Conservation (phyloP, 352 stramenopile genomes). For the Elongisporangium undulatum region DNA sequence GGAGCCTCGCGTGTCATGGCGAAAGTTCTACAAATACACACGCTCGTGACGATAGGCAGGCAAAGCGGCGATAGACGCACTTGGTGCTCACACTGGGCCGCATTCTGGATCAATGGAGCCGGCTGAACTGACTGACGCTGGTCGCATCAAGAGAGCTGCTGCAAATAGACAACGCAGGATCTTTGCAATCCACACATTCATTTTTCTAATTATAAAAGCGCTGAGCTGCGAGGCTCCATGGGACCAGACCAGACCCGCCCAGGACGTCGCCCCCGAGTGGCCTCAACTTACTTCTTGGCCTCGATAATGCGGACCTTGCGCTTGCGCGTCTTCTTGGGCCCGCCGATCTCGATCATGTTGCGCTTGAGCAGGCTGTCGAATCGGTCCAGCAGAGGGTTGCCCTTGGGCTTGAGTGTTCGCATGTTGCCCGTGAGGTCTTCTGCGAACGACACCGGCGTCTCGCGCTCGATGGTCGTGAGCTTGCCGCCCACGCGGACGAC, state of each 20-base stretch:
- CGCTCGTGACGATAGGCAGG: background rate
- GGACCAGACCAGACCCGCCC: background rate
- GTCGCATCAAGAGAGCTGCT: background rate
- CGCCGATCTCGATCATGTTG: slow-evolving; percentile 78
- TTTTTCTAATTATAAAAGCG: background rate
- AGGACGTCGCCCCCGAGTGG: background rate
- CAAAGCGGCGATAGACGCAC: slow-evolving; percentile 3
- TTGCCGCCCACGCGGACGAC: slow-evolving; percentile 70
- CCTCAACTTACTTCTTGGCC: slow-evolving; percentile 53
- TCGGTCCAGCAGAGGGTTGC: slow-evolving; percentile 70
- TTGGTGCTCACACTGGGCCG: slow-evolving; percentile 37
- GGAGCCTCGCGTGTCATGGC: slow-evolving; percentile 47
- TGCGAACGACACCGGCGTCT: slow-evolving; percentile 66
- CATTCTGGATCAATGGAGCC: slow-evolving; percentile 30
- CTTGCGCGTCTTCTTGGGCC: slow-evolving; percentile 58
- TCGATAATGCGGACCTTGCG: slow-evolving; percentile 79
- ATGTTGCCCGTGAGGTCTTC: slow-evolving; percentile 81
- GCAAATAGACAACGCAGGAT: background rate
- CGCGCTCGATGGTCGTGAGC: slow-evolving; percentile 70
- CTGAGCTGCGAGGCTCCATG: background rate
- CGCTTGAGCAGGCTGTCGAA: slow-evolving; percentile 87
- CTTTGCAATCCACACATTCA: background rate
- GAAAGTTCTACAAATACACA: slow-evolving; percentile 45
- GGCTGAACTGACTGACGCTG: background rate
- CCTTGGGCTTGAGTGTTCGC: slow-evolving; percentile 75